Evolutionary conservation across 768 basidiomycete genomes (phyloP), one percentile per base, ranked within the genome.

Genomic region (Termitomyces sp.): DNA sequence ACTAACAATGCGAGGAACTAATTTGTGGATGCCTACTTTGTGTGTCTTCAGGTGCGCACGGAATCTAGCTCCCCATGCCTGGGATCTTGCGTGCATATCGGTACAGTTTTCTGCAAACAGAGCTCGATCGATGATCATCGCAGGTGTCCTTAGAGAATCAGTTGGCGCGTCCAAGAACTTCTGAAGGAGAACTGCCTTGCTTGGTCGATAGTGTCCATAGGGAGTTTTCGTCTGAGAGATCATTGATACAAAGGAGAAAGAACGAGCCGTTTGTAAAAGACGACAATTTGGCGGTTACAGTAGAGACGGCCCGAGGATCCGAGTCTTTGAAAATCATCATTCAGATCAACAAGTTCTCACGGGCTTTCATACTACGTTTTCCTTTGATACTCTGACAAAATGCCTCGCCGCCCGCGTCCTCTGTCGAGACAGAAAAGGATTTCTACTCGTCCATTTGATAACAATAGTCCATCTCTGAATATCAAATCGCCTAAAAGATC

Each of bases 1-100:
- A 42, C 29, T 31, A 55, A 55, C 42, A 34, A 20, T 51, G 61
- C 25, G 14, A 56, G 49, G 38, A 12, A 15, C 31, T 12, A 1
- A 32, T 29, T 12, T 7, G 14, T n/a, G 55, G 63, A 12, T 31
- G 45, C 57, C 32, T 69, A 86, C 89, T 80, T 92, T 92, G 70
- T 92, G 89, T 0, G 89, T 90, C 75, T 95, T 96, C 56, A 95
- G 80, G 72, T 95, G 94, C 4, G 87, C 90, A 52, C 93, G 79
- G 72, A 95, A 94, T 9, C 68, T 77, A 15, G 89, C 86, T 2
- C 86, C 86, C 82, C 88, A 89, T 32, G 79, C 77, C 58, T 78
- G 79, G 14, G 89, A 84, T 46, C 83, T 86, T 53, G 76, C 71
- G 65, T 89, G 87, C 87, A 95, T 92, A 60, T 71, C 75, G 11